phyloP scores from a whole-genome alignment of 2,329 filamentous ascomycete genomes.

The Chaetomiaceae sp. region DNA sequence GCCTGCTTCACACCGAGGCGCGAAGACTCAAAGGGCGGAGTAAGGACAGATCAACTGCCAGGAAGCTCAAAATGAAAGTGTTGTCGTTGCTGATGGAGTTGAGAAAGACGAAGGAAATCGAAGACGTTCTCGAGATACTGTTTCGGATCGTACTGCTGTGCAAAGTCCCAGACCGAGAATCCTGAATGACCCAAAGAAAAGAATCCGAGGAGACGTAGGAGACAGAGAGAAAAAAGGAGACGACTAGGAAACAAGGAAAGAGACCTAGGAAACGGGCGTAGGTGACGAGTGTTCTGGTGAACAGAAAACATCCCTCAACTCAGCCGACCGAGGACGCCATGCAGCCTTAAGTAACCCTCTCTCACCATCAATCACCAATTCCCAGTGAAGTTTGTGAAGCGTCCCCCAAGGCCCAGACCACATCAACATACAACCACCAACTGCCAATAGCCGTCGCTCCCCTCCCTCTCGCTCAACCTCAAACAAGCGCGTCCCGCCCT shows the following conservation, averaged over 20 bases:
- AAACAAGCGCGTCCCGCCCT: constrained; percentile 16
- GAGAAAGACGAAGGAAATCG: background rate
- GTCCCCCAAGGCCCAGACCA: background rate
- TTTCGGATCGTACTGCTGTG: no score
- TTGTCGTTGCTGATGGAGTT: constrained; percentile 3
- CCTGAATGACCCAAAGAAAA: constrained; percentile 1
- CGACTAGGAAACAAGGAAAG: constrained; percentile 9
- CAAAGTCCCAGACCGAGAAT: background rate
- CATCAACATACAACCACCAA: background rate
- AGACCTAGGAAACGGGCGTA: constrained; percentile 12
- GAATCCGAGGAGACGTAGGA: constrained; percentile 7
- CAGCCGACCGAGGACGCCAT: background rate
- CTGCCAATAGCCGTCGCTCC: no score
- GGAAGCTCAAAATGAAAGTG: constrained; percentile 1
- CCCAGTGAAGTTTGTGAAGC: no score
- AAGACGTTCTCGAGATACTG: no score
- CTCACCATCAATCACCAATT: no score
- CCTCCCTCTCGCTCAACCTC: no score
- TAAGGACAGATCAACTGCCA: constrained; percentile 22
- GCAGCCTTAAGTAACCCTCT: background rate
- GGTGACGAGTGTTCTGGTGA: constrained; percentile 6
- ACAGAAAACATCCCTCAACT: constrained; percentile 1
- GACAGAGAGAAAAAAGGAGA: constrained; percentile 11
- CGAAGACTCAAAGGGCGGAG: background rate
- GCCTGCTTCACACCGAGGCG: constrained; percentile 2